These are phyloP conservation scores for Ceratocystis harringtonii DNA, from an alignment of 2,329 filamentous ascomycete genomes.

Conservation along the genomic window DNA sequence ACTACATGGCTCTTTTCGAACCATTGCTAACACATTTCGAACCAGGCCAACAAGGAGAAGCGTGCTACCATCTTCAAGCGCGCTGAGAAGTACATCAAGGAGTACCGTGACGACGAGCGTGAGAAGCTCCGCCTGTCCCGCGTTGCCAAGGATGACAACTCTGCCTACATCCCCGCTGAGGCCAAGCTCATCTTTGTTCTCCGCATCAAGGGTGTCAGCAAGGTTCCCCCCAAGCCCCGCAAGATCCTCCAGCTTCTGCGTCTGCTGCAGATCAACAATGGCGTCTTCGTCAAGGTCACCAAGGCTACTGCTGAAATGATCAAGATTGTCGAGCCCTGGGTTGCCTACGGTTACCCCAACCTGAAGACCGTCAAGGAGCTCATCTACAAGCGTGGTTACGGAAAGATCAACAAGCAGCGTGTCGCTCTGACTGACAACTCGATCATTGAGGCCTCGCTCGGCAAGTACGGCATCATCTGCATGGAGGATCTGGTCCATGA, in stretches of 20 bases:
- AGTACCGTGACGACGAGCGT: constrained; percentile 96
- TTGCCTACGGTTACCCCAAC: constrained; percentile 99
- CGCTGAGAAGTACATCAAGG: constrained; percentile 98
- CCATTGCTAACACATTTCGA: constrained; percentile 13
- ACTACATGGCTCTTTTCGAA: background rate
- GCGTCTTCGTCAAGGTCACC: constrained; percentile 92
- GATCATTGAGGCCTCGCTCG: constrained; percentile 90
- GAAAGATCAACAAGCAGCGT: constrained; percentile 97
- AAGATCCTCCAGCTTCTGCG: constrained; percentile 99
- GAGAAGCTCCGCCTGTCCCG: constrained; percentile 93
- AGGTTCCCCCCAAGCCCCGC: constrained; percentile 99
- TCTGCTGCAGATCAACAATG: constrained; percentile 99
- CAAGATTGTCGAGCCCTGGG: constrained; percentile 96
- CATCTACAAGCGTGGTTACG: constrained; percentile 99
- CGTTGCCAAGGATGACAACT: constrained; percentile 78
- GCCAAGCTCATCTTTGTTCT: constrained; percentile 93
- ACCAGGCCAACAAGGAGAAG: constrained; percentile 95
- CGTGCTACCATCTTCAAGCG: constrained; percentile 98
- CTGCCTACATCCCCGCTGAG: constrained; percentile 89
- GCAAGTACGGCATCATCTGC: constrained; percentile 98
- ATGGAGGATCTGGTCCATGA: constrained; percentile 99
- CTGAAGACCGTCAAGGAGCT: constrained; percentile 98
- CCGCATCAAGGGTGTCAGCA: constrained; percentile 99
- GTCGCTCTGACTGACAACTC: constrained; percentile 93
- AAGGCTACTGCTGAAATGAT: constrained; percentile 97